Evolutionary conservation across 139 green algal genomes (phyloP).

Genomic region (Coccomyxa sp.): DNA sequence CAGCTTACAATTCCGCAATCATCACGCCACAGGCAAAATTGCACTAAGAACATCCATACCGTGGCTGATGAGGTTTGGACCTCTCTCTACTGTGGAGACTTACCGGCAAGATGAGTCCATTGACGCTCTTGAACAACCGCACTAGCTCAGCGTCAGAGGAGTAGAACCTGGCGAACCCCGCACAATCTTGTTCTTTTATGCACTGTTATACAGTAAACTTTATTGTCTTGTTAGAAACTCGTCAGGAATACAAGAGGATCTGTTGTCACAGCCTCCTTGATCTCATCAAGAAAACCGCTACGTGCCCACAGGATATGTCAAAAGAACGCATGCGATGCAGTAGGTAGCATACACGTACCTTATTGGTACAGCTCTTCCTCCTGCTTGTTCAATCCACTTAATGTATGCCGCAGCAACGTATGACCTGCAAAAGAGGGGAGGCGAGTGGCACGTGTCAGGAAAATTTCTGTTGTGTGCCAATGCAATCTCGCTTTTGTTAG

Average conservation of each 20-base stretch:
- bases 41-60: not conserved
- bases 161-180: slow-evolving; percentile 44
- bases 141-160: slow-evolving; percentile 60
- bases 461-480: not conserved
- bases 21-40: not conserved
- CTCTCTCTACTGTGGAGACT: not conserved
- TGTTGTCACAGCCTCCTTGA: not conserved
- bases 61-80: not conserved
- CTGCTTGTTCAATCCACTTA: slow-evolving; percentile 68
- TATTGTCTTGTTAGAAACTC: not conserved
- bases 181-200: not conserved
- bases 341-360: slow-evolving; percentile 17
- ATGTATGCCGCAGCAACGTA: slow-evolving; percentile 69
- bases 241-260: not conserved
- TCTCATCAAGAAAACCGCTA: not conserved
- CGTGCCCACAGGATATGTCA: not conserved
- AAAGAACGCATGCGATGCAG: not conserved
- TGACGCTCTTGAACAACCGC: slow-evolving; percentile 72
- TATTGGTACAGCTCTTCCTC: slow-evolving; percentile 60
- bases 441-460: no score
- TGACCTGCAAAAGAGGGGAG: slow-evolving; percentile 22
- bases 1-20: not conserved
- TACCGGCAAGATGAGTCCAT: slow-evolving; percentile 72
- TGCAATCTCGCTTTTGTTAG: not conserved
- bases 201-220: not conserved